Evolutionary conservation across 2,329 filamentous ascomycete species (phyloP), one percentile per base, ranked within the genome.

Genomic region (Claviceps digitariae): DNA sequence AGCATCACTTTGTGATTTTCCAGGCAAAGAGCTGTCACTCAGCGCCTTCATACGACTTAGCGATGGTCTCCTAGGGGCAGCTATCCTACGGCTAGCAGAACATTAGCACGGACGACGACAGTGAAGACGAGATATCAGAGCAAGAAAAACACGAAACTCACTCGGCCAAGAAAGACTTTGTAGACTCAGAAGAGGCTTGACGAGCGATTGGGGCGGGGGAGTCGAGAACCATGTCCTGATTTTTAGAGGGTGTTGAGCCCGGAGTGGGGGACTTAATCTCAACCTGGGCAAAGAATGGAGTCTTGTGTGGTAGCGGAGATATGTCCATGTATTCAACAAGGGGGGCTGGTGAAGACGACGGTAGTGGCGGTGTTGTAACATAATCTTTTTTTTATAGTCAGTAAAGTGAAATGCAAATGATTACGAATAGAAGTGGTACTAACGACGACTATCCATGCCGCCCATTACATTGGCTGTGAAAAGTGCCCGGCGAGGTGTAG

Each of bases 271-370:
- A 90, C 31, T 81, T 78, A 52, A 88, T 69, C 58, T 85, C 82
- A 57, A 87, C 74, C 59, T 85, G 77, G 31, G 75, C 67, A 69
- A 76, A 70, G 63, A 82, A 90, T 13, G 86, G 78, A 31, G 78
- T 74, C 74, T 95, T 96, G 74, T 95, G 89, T 56, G 90, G 90
- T 43, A 97, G 72, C 41, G 93, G 91, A 46, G 91, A 96, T 68
- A 96, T 83, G 64, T 97, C 90, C 89, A 97, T 95, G 53, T 82
- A 76, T 67, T 95, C 90, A 56, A 80, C 78, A 52, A 76, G 69
- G 38, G 78, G 78, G 53, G 80, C 81, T 7, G 90, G 90, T 46
- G 91, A 95, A 7, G 90, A 96, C 1, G 88, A 86, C 2, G 71
- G 83, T 51, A 95, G 75, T 45, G 89, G 87, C 55, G 93, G 90